These are phyloP conservation scores for Rubia balearica DNA, from an alignment of 305 asterid species.

Conservation along the genomic window DNA sequence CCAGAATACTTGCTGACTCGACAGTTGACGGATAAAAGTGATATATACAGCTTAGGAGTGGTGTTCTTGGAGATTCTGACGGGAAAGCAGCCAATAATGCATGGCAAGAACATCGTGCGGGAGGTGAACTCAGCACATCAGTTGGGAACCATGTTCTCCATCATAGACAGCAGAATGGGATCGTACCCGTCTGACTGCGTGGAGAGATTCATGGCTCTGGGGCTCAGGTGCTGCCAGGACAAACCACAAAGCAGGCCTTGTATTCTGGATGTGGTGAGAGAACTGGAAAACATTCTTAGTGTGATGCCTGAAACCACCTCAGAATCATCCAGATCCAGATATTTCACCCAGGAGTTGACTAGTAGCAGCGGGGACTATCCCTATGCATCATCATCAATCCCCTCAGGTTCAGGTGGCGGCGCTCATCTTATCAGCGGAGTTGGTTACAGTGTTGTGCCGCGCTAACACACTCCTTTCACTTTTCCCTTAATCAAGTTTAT, in stretches of 20 bases:
- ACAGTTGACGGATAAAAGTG: slow-evolving; percentile 79
- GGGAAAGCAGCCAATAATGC: slow-evolving; percentile 80
- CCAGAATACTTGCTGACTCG: slow-evolving; percentile 78
- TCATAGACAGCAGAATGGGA: slow-evolving; percentile 75
- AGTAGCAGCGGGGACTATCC: slow-evolving; percentile 5
- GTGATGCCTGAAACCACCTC: slow-evolving; percentile 38
- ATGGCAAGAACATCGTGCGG: slow-evolving; percentile 78
- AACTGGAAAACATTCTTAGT: slow-evolving; percentile 49
- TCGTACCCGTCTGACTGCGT: slow-evolving; percentile 53
- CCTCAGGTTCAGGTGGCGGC: slow-evolving; percentile 37
- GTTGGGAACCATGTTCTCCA: slow-evolving; percentile 53
- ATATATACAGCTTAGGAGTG: slow-evolving; percentile 83
- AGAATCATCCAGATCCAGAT: slow-evolving; percentile 21
- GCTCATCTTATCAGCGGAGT: slow-evolving; percentile 58
- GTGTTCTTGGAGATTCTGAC: slow-evolving; percentile 81
- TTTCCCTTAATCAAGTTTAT: too few relatives aligned
- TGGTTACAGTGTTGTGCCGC: slow-evolving; percentile 44
- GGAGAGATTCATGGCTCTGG: slow-evolving; percentile 57
- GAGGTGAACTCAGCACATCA: slow-evolving; percentile 74
- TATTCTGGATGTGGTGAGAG: slow-evolving; percentile 74
- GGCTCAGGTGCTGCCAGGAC: slow-evolving; percentile 60
- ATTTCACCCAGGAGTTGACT: neutral
- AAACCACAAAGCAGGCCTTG: slow-evolving; percentile 66
- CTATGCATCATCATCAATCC: slow-evolving; percentile 24
- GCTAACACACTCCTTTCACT: slow-evolving; percentile 23